Percentiles rank a stretch among this genome's conserved stretches.
Conservation (phyloP, 2,329 filamentous ascomycete genomes). For the Colletotrichum viniferum region DNA sequence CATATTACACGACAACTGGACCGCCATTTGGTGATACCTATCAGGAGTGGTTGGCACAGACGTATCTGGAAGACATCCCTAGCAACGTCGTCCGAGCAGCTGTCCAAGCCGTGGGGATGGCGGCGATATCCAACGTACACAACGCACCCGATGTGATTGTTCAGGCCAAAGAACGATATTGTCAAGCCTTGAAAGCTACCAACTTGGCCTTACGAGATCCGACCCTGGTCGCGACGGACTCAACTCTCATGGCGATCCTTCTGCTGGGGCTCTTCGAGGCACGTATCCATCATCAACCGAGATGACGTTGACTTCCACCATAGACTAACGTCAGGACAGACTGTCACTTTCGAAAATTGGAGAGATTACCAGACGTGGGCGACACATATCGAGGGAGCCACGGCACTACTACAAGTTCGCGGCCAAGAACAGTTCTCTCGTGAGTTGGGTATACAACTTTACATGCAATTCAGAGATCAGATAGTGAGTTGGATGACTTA, state of each 20-base stretch:
- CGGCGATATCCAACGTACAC: conserved; percentile 27
- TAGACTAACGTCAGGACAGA: background rate
- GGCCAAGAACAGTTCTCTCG: conserved; percentile 26
- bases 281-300: background rate
- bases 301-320: background rate
- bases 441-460: conserved; percentile 27
- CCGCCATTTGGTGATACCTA: conserved; percentile 22
- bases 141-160: conserved; percentile 22
- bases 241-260: conserved; percentile 28
- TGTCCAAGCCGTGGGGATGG: conserved; percentile 31
- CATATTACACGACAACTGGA: conserved; percentile 25
- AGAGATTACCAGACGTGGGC: conserved; percentile 24
- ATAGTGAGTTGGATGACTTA: conserved; percentile 23
- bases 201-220: conserved; percentile 20
- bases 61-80: conserved; percentile 6
- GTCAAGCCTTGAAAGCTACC: conserved; percentile 18
- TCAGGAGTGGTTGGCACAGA: conserved; percentile 23
- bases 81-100: conserved; percentile 15
- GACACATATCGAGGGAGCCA: conserved; percentile 28
- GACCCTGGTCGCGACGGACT: conserved; percentile 17
- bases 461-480: conserved; percentile 27
- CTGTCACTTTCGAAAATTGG: conserved; percentile 24
- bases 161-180: conserved; percentile 24
- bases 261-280: conserved; percentile 29
- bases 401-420: conserved; percentile 26